A percentile compares a stretch with the other conserved stretches of the same genome.
Evolutionary conservation across 2,329 filamentous ascomycete species (phyloP).

Genomic region (Penicillium concentricum): DNA sequence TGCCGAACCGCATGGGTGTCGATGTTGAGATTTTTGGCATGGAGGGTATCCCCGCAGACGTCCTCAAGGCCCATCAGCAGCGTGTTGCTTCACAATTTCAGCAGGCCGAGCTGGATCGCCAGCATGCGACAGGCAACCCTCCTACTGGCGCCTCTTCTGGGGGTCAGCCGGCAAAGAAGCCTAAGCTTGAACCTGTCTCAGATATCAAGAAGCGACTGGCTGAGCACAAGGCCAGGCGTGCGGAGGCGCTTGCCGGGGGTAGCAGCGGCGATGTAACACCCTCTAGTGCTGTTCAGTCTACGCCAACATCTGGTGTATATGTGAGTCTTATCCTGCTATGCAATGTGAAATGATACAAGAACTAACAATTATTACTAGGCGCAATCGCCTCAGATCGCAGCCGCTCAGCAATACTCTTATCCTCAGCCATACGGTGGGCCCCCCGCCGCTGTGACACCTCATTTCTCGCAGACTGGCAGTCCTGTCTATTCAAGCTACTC

Average conservation of each 20-base stretch:
- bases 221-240: constrained; percentile 68
- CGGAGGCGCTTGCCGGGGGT: constrained; percentile 57
- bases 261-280: constrained; percentile 61
- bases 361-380: constrained; percentile 25
- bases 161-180: constrained; percentile 57
- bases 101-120: constrained; percentile 77
- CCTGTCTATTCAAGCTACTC: constrained; percentile 38
- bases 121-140: constrained; percentile 79
- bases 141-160: constrained; percentile 59
- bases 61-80: constrained; percentile 79
- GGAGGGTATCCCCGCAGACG: constrained; percentile 89
- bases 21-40: constrained; percentile 98
- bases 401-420: constrained; percentile 37
- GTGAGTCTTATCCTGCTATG: constrained; percentile 50
- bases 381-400: constrained; percentile 45
- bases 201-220: constrained; percentile 79
- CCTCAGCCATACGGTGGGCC: constrained; percentile 45
- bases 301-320: constrained; percentile 54
- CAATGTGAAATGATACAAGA: not conserved
- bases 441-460: constrained; percentile 25
- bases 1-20: constrained; percentile 78
- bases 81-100: constrained; percentile 83
- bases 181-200: constrained; percentile 70
- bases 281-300: constrained; percentile 47
- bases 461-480: constrained; percentile 45